A percentile compares a stretch with the other conserved stretches of the same genome.
phyloP scores from a whole-genome alignment of 2,329 filamentous ascomycete species.

The Trichophyton equinum region DNA sequence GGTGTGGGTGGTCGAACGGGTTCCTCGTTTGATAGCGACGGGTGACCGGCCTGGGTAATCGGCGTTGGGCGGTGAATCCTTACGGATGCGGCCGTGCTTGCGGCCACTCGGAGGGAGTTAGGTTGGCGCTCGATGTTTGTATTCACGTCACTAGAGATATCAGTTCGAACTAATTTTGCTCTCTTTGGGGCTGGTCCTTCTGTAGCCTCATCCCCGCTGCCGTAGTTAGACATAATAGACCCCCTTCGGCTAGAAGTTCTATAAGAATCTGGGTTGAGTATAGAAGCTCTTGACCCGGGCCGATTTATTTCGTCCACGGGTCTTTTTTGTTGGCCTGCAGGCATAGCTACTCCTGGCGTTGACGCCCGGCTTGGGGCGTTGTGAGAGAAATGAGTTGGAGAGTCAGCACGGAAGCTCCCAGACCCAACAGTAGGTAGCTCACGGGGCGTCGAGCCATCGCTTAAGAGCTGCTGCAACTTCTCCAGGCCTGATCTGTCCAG shows the following conservation, averaged over 20 bases:
- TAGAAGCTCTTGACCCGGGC: slow-evolving; percentile 49
- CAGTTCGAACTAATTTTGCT: slow-evolving; percentile 61
- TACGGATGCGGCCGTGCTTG: slow-evolving; percentile 78
- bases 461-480: slow-evolving; percentile 33
- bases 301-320: slow-evolving; percentile 39
- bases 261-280: slow-evolving; percentile 27
- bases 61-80: slow-evolving; percentile 66
- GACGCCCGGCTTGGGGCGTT: slow-evolving; percentile 25
- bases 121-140: slow-evolving; percentile 55
- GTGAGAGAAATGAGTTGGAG: slow-evolving; percentile 26
- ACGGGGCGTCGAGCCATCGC: slow-evolving; percentile 32
- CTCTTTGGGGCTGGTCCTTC: slow-evolving; percentile 59
- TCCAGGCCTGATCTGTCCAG: slow-evolving; percentile 34
- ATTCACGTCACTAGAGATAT: slow-evolving; percentile 57
- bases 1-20: slow-evolving; percentile 37
- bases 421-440: slow-evolving; percentile 25
- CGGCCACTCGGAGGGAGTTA: slow-evolving; percentile 77
- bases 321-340: slow-evolving; percentile 16
- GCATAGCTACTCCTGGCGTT: slow-evolving; percentile 24
- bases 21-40: slow-evolving; percentile 26
- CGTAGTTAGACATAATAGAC: slow-evolving; percentile 47
- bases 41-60: slow-evolving; percentile 27
- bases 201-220: slow-evolving; percentile 55
- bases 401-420: slow-evolving; percentile 26
- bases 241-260: slow-evolving; percentile 22